Evolutionary conservation across 2,329 filamentous ascomycete genomes (phyloP).

Genomic region (Daldinia eschscholtzii): DNA sequence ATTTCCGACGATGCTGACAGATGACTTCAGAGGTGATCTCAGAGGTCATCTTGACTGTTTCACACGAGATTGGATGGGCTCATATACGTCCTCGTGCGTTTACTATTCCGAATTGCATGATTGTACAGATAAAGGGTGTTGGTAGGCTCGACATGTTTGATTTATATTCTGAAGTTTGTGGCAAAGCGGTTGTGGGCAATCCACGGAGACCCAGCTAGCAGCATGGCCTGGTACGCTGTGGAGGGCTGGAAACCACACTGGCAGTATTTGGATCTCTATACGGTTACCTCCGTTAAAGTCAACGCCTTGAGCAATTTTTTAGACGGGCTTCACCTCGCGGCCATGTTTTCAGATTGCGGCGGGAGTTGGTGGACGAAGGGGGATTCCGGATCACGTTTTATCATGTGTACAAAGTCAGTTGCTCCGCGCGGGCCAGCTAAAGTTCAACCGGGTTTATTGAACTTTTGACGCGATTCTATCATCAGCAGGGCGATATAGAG

Average conservation of each 20-base stretch:
- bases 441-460: conserved; percentile 31
- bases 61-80: conserved; percentile 29
- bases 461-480: conserved; percentile 31
- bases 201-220: conserved; percentile 35
- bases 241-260: conserved; percentile 49
- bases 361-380: conserved; percentile 32
- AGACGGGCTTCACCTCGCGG: conserved; percentile 43
- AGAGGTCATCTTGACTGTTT: conserved; percentile 33
- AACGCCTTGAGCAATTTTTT: conserved; percentile 43
- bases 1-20: conserved; percentile 46
- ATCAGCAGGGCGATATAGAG: conserved; percentile 35
- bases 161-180: conserved; percentile 42
- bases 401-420: conserved; percentile 41
- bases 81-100: conserved; percentile 29
- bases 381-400: conserved; percentile 35
- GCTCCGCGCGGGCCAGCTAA: conserved; percentile 31
- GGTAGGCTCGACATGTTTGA: conserved; percentile 44
- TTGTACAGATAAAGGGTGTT: conserved; percentile 48
- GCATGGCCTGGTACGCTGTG: conserved; percentile 41
- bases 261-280: conserved; percentile 47
- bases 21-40: conserved; percentile 50
- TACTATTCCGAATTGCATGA: conserved; percentile 32
- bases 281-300: conserved; percentile 43
- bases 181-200: conserved; percentile 32
- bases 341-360: conserved; percentile 35